Base-by-base conservation (phyloP, 148 eudicot genomes). In the Chenopodium album region DNA sequence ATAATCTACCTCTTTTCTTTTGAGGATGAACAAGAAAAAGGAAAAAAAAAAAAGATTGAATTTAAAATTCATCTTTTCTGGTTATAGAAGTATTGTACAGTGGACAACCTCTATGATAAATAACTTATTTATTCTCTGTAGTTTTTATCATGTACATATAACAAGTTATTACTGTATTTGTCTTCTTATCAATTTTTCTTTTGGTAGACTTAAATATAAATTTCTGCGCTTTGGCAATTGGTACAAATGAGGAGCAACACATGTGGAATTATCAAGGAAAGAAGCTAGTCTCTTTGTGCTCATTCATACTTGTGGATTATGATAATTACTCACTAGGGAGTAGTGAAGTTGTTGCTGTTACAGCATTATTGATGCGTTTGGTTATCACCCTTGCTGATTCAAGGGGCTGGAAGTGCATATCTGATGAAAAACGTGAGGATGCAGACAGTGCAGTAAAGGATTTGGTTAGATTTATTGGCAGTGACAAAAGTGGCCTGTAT, bases 321-420 rank as follows among this genome's bases (percentile, higher is more conserved):
- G 92, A 89, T 79, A 72, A 80, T 76, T 84, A 89, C 76, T 69
- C 78, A 31, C 76, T 77, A 28, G 81, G 77, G 76, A 79, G 70
- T 85, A 78, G 83, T 74, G 93, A 92, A 65, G 69, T 89, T 83
- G 88, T 83, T 29, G 73, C 88, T 75, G 90, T 92, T 81, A 84
- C 92, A 19, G 87, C 95, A 81, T 74, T 86, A 48, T 88, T 95
- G 69, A 88, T 95, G 92, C 99, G 94, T 80, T 83, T 95, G 84
- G 84, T 92, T 29, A 90, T 95, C 83, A 82, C 85, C 80, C 89
- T 95, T 82, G 91, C 94, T 77, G 99, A 95, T 87, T 80, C 85
- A 56, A 94, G 89, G 81, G 85, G 88, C 44, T 95, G 99, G 99
- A 94, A 90, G 86, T 82, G 88, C 85, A 86, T 86, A 79, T 23